A percentile compares a stretch with the other conserved stretches of the same genome.
These are phyloP conservation scores for Chlamydomonas schloesseri DNA, from an alignment of 139 green algal species.

Conservation along the genomic window DNA sequence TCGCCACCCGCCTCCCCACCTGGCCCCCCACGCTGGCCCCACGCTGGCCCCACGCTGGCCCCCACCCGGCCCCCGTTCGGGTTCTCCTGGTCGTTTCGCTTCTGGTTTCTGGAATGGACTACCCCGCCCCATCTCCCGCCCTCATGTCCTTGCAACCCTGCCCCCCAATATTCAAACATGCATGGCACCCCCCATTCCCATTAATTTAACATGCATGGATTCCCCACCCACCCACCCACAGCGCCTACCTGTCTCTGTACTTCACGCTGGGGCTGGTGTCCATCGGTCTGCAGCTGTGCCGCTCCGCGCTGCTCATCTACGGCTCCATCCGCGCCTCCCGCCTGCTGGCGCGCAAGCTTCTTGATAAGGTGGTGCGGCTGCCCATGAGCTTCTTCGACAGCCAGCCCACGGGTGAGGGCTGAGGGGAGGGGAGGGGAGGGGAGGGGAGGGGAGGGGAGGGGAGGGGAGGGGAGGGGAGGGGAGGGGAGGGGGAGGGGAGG, in stretches of 20 bases:
- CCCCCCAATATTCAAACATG: no score
- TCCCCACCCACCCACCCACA: not conserved
- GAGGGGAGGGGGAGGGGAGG: not conserved
- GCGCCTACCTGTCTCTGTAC: conserved; percentile 72
- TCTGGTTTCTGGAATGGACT: no score
- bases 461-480: not conserved
- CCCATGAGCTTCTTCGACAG: conserved; percentile 92
- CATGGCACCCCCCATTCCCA: no score
- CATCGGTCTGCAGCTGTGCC: conserved; percentile 52
- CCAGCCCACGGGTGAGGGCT: conserved; percentile 73
- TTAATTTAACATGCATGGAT: no score
- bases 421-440: not conserved
- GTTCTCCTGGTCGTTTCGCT: no score
- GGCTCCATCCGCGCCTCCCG: conserved; percentile 62
- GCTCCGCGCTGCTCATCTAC: conserved; percentile 58
- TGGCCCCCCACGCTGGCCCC: no score
- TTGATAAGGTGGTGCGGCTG: conserved; percentile 77
- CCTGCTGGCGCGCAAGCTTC: conserved; percentile 57
- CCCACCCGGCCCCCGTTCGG: no score
- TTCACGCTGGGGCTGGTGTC: conserved; percentile 74
- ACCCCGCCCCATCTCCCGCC: no score
- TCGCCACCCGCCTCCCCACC: not conserved
- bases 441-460: not conserved
- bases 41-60: no score
- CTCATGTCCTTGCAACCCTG: no score